phyloP scores from a whole-genome alignment of 345 rosid genomes.

The Rhodamnia rubescens region DNA sequence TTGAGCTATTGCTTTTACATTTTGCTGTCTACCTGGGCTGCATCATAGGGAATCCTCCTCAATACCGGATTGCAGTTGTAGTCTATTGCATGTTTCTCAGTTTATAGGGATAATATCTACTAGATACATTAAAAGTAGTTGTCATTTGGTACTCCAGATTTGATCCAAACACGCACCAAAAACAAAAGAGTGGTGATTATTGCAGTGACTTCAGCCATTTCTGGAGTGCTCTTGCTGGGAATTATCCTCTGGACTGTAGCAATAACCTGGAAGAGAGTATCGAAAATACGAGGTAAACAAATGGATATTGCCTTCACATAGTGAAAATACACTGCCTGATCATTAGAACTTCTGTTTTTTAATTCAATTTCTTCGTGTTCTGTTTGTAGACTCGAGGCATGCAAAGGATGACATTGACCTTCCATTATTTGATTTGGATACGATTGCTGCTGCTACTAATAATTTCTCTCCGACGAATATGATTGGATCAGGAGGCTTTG shows the following conservation, averaged over 20 bases:
- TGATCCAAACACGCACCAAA: not conserved
- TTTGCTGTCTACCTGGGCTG: not conserved
- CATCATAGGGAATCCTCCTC: too few relatives aligned
- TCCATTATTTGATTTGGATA: slow-evolving; percentile 10
- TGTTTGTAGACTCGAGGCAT: not conserved
- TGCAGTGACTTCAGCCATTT: not conserved
- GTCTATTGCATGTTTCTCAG: too few relatives aligned
- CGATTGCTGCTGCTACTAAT: slow-evolving; percentile 19
- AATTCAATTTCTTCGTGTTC: not conserved
- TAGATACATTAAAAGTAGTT: not conserved
- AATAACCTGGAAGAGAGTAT: not conserved
- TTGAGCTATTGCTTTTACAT: not conserved
- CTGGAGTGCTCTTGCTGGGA: not conserved
- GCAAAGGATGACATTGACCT: slow-evolving; percentile 5
- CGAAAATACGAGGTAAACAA: too few relatives aligned
- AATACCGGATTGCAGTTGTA: not conserved
- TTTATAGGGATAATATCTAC: too few relatives aligned
- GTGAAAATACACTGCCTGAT: too few relatives aligned
- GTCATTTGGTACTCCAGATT: not conserved
- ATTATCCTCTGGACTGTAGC: not conserved
- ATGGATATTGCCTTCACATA: too few relatives aligned
- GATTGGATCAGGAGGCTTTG: slow-evolving; percentile 35
- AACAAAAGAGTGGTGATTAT: not conserved
- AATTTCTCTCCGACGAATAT: slow-evolving; percentile 13
- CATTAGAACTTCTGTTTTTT: too few relatives aligned